phyloP scores from a whole-genome alignment of 768 basidiomycete genomes.

The Pleurotus cornucopiae region DNA sequence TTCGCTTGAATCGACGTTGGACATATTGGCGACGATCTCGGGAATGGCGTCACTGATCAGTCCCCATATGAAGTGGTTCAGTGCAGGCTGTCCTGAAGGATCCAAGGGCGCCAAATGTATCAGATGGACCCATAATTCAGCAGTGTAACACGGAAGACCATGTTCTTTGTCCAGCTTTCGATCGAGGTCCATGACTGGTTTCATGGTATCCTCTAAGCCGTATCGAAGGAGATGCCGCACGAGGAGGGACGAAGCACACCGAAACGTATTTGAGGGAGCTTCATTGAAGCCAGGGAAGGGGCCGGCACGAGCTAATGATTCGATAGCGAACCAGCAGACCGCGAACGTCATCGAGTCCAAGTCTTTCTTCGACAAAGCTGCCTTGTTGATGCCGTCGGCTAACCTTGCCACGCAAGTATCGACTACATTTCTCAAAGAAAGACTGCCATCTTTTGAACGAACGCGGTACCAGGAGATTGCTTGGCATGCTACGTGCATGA shows the following conservation, averaged over 20 bases:
- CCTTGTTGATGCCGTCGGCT: conserved; percentile 32
- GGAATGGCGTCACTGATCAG: conserved; percentile 31
- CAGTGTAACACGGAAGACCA: conserved; percentile 18
- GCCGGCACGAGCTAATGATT: conserved; percentile 41
- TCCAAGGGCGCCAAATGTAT: conserved; percentile 44
- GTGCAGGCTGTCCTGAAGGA: conserved; percentile 5
- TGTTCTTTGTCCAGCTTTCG: conserved; percentile 24
- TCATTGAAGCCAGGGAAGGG: conserved; percentile 13
- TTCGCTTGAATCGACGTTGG: conserved; percentile 53
- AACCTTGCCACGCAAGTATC: conserved; percentile 33
- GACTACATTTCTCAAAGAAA: conserved; percentile 25
- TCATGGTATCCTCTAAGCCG: conserved; percentile 45
- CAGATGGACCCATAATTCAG: conserved; percentile 74
- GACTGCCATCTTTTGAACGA: conserved; percentile 27
- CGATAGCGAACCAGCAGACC: conserved; percentile 63
- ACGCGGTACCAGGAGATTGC: conserved; percentile 40
- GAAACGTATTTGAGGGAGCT: conserved; percentile 15
- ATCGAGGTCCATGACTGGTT: conserved; percentile 28
- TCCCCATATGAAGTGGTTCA: conserved; percentile 41
- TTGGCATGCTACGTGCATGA: conserved; percentile 37
- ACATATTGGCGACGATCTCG: neutral
- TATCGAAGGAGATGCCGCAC: conserved; percentile 48
- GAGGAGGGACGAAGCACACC: conserved; percentile 32
- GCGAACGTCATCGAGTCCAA: conserved; percentile 37
- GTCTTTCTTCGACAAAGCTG: conserved; percentile 23